Evolutionary conservation across 345 rosid genomes (phyloP).

Genomic region (Microthlaspi erraticum): DNA sequence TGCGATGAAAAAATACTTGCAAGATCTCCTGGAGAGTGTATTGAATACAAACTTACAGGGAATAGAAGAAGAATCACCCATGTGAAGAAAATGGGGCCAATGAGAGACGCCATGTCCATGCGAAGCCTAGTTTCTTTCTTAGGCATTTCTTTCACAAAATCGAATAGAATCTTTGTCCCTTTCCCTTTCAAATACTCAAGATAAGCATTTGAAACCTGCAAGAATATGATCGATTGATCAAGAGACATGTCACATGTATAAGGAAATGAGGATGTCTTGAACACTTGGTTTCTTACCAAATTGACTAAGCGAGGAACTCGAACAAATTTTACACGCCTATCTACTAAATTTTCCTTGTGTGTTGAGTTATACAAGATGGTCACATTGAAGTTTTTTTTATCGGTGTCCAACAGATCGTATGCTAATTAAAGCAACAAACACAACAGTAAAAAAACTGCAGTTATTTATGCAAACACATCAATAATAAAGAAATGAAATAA

Average conservation of each 20-base stretch:
- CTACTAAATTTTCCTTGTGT: conserved; percentile 40
- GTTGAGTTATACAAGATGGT: conserved; percentile 85
- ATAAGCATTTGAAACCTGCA: conserved; percentile 82
- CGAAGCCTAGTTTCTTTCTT: conserved; percentile 49
- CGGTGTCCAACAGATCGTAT: conserved; percentile 81
- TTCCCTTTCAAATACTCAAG: conserved; percentile 64
- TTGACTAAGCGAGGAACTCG: conserved; percentile 77
- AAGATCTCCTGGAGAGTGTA: neutral
- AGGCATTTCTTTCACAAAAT: conserved; percentile 84
- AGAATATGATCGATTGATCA: neutral
- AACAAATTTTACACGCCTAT: conserved; percentile 41
- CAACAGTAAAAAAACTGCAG: neutral
- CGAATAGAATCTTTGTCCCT: conserved; percentile 57
- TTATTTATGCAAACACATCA: conserved; percentile 14
- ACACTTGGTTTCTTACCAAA: conserved; percentile 59
- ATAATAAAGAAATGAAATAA: conserved; percentile 40
- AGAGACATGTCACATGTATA: neutral
- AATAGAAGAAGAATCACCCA: conserved; percentile 60
- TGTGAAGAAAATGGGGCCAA: conserved; percentile 81
- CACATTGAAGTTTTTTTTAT: conserved; percentile 59
- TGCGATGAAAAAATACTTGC: too few relatives aligned
- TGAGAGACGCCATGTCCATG: conserved; percentile 69
- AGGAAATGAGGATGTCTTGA: conserved; percentile 8
- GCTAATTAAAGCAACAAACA: conserved; percentile 54
- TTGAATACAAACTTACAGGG: conserved; percentile 66